A percentile compares a stretch with the other conserved stretches of the same genome.
phyloP scores from a whole-genome alignment of 352 stramenopile genomes.

The Pythium rishiriense region DNA sequence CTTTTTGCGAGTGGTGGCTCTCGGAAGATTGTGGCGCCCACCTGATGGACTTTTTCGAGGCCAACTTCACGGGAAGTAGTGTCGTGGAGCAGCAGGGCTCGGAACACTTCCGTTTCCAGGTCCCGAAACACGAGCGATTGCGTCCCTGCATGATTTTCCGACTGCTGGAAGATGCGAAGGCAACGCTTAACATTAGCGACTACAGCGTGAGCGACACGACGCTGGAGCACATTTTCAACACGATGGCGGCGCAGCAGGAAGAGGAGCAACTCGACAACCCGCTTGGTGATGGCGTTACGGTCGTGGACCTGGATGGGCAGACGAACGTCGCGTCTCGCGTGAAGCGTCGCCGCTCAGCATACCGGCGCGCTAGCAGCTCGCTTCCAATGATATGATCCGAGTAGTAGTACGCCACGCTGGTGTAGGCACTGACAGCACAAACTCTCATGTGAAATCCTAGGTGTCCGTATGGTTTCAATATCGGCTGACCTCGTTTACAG shows the following conservation, averaged over 20 bases:
- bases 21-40: constrained; percentile 45
- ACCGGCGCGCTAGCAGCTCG: constrained; percentile 3
- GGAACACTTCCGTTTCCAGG: constrained; percentile 61
- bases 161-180: constrained; percentile 57
- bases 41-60: neutral
- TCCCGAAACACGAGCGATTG: constrained; percentile 47
- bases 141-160: constrained; percentile 47
- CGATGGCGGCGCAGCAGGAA: neutral
- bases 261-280: neutral
- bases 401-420: neutral
- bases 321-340: neutral
- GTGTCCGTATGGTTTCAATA: too few species aligned
- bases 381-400: neutral
- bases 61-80: neutral
- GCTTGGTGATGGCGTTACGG: neutral
- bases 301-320: constrained; percentile 3
- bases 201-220: constrained; percentile 90
- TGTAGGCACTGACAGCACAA: neutral
- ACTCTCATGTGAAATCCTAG: too few species aligned
- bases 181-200: constrained; percentile 60
- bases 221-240: constrained; percentile 92
- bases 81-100: neutral
- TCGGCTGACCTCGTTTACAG: neutral
- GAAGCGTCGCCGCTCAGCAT: neutral
- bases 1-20: constrained; percentile 58